Evolutionary conservation across 495 filamentous ascomycete species (phyloP).

Genomic region (Trypethelium eluteriae): DNA sequence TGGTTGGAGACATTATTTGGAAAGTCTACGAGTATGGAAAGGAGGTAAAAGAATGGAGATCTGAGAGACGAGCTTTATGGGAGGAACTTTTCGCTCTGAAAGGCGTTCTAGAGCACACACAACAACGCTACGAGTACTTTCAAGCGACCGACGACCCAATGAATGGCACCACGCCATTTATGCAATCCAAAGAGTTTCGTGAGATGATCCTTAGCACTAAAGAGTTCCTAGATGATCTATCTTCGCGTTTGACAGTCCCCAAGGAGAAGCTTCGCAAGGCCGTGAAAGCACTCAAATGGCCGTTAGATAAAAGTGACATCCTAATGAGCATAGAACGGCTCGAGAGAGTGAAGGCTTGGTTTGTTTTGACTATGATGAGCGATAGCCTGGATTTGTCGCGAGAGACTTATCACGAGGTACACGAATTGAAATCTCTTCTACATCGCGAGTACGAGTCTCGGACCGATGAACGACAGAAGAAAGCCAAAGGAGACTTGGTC

Average conservation of each 20-base stretch:
- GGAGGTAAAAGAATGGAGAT: conserved; percentile 7
- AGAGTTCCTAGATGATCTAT: conserved; percentile 9
- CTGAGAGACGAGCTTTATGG: not conserved
- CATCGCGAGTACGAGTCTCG: conserved; percentile 11
- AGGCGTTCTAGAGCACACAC: conserved; percentile 13
- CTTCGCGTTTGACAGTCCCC: conserved; percentile 1
- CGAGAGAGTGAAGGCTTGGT: conserved; percentile 18
- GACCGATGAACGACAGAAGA: not conserved
- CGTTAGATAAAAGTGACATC: conserved; percentile 14
- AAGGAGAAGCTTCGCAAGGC: conserved; percentile 14
- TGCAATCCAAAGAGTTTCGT: not conserved
- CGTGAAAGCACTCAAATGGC: conserved; percentile 14
- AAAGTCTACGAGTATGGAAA: conserved; percentile 13
- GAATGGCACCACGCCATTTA: not conserved
- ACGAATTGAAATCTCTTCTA: not conserved
- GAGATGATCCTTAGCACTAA: conserved; percentile 8
- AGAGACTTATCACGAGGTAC: conserved; percentile 12
- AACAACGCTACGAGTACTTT: not conserved
- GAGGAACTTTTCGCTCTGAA: conserved; percentile 15
- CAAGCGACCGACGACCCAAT: conserved; percentile 4
- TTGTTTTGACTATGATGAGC: conserved; percentile 20
- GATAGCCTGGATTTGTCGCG: conserved; percentile 12
- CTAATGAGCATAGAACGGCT: conserved; percentile 5
- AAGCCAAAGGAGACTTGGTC: conserved; percentile 14
- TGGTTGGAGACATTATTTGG: conserved; percentile 9